phyloP scores from a whole-genome alignment of 2,329 filamentous ascomycete species.

The Fusarium tupiense region DNA sequence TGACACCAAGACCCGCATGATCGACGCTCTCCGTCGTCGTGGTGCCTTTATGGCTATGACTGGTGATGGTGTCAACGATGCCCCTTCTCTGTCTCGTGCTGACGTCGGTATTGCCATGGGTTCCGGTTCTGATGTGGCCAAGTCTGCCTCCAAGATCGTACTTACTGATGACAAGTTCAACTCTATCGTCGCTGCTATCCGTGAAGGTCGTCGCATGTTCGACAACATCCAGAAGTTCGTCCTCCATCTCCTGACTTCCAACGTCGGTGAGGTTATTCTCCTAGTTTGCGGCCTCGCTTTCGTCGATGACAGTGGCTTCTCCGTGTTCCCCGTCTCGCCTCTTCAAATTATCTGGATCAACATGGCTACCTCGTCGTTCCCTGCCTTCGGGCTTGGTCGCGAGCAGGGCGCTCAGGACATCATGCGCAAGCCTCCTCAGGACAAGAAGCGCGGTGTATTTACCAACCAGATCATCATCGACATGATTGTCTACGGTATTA shows the following conservation, averaged over 20 bases:
- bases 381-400: slow-evolving; percentile 87
- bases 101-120: slow-evolving; percentile 94
- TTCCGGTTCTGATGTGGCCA: slow-evolving; percentile 86
- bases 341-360: slow-evolving; percentile 95
- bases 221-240: slow-evolving; percentile 92
- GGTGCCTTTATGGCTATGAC: slow-evolving; percentile 86
- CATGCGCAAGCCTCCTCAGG: slow-evolving; percentile 82
- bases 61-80: slow-evolving; percentile 88
- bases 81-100: slow-evolving; percentile 80
- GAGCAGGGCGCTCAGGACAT: slow-evolving; percentile 80
- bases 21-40: slow-evolving; percentile 83
- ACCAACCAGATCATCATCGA: slow-evolving; percentile 81
- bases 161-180: slow-evolving; percentile 90
- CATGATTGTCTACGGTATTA: slow-evolving; percentile 81
- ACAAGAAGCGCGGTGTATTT: slow-evolving; percentile 75
- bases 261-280: slow-evolving; percentile 85
- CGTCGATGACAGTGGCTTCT: slow-evolving; percentile 75
- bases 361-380: slow-evolving; percentile 88
- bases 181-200: slow-evolving; percentile 83
- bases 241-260: slow-evolving; percentile 80
- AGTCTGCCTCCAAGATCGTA: slow-evolving; percentile 83
- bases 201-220: slow-evolving; percentile 85
- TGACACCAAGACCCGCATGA: slow-evolving; percentile 90
- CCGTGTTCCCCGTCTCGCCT: slow-evolving; percentile 86
- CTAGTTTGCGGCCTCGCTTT: slow-evolving; percentile 85